Evolutionary conservation across 2,329 filamentous ascomycete species (phyloP).

Genomic region (Cladosporium sp.): DNA sequence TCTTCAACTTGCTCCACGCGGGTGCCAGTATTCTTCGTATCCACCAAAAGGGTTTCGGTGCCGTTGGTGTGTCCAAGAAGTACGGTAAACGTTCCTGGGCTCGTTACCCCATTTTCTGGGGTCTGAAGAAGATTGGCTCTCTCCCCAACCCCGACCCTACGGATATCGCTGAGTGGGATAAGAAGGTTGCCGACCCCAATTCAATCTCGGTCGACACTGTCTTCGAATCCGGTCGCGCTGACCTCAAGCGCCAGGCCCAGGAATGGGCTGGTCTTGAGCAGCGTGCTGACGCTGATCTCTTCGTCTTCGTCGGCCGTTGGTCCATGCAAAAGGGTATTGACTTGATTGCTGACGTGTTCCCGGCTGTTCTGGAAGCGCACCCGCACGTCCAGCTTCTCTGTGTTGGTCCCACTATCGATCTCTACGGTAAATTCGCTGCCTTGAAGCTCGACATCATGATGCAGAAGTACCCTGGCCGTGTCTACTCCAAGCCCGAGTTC

Average conservation of each 20-base stretch:
- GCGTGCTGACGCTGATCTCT: conserved; percentile 58
- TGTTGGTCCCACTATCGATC: conserved; percentile 62
- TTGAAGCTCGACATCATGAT: conserved; percentile 62
- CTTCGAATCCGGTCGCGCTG: conserved; percentile 51
- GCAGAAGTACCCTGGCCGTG: conserved; percentile 61
- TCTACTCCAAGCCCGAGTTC: conserved; percentile 66
- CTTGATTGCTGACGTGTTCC: conserved; percentile 64
- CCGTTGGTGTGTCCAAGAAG: conserved; percentile 64
- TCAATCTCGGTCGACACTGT: conserved; percentile 51
- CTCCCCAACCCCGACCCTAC: conserved; percentile 64
- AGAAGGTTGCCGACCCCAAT: conserved; percentile 47
- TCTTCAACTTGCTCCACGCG: conserved; percentile 66
- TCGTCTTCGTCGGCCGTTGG: conserved; percentile 68
- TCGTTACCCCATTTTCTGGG: conserved; percentile 67
- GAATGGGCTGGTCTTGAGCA: conserved; percentile 63
- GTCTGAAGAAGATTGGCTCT: conserved; percentile 57
- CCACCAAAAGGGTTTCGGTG: conserved; percentile 64
- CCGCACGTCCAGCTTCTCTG: conserved; percentile 59
- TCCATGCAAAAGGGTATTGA: conserved; percentile 67
- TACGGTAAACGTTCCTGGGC: conserved; percentile 64
- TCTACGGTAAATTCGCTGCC: conserved; percentile 65
- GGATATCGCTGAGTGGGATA: conserved; percentile 59
- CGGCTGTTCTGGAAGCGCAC: conserved; percentile 57
- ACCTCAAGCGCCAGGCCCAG: conserved; percentile 58
- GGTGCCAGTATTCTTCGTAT: conserved; percentile 62